Evolutionary conservation across 495 filamentous ascomycete species (phyloP).

Genomic region (Lasiosphaeria ovina): DNA sequence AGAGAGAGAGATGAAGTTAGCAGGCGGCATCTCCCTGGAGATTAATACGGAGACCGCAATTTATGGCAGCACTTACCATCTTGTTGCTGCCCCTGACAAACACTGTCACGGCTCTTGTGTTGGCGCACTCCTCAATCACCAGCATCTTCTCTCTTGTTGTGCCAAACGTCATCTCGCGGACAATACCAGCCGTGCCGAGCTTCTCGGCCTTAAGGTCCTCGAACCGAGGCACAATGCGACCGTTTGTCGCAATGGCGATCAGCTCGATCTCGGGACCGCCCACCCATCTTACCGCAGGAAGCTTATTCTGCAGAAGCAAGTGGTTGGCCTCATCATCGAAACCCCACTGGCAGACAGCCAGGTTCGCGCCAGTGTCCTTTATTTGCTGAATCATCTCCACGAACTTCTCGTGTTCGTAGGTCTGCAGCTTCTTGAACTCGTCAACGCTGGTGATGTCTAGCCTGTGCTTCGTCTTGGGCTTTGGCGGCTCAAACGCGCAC

Average conservation of each 20-base stretch:
- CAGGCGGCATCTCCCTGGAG: not conserved
- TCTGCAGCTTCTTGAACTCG: constrained; percentile 95
- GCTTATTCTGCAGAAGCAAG: constrained; percentile 88
- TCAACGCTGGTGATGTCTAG: constrained; percentile 96
- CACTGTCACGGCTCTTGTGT: constrained; percentile 91
- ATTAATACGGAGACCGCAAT: not conserved
- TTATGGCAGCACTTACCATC: constrained; percentile 63
- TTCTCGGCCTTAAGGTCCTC: constrained; percentile 90
- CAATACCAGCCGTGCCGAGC: constrained; percentile 83
- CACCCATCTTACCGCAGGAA: constrained; percentile 97
- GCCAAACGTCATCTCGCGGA: constrained; percentile 93
- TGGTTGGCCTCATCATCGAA: constrained; percentile 99
- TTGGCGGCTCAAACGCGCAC: constrained; percentile 98
- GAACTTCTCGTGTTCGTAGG: constrained; percentile 93
- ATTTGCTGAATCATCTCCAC: constrained; percentile 98
- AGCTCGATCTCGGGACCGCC: constrained; percentile 97
- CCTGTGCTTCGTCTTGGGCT: constrained; percentile 99
- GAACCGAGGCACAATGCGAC: constrained; percentile 94
- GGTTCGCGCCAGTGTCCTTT: constrained; percentile 94
- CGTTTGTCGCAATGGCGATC: constrained; percentile 97
- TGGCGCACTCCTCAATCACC: constrained; percentile 98
- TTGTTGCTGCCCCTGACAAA: constrained; percentile 99
- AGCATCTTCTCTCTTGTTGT: constrained; percentile 99
- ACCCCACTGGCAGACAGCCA: constrained; percentile 99
- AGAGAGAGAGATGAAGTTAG: constrained; percentile 17